These are phyloP conservation scores for Ceratobasidium sp. DNA, from an alignment of 1,284 basidiomycete genomes.

Conservation along the genomic window DNA sequence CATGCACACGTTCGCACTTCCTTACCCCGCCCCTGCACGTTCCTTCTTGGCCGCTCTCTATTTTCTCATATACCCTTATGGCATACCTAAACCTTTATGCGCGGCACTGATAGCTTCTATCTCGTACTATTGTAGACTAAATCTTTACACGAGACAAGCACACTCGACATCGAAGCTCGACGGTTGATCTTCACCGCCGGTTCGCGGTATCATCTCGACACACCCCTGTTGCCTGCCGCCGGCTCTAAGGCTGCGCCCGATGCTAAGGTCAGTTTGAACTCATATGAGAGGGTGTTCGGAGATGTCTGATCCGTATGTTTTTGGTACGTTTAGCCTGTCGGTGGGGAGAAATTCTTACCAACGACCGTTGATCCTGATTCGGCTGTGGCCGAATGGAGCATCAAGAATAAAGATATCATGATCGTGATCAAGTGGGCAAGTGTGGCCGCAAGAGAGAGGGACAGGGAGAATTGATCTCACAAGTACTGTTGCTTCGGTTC, in stretches of 20 bases:
- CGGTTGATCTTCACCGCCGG: slow-evolving; percentile 34
- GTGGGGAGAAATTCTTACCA: slow-evolving; percentile 27
- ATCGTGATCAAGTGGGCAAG: slow-evolving; percentile 39
- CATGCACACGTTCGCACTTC: slow-evolving; percentile 7
- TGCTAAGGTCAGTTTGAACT: slow-evolving; percentile 4
- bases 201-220: slow-evolving; percentile 43
- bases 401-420: slow-evolving; percentile 24
- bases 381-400: slow-evolving; percentile 37
- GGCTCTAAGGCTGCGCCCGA: background rate
- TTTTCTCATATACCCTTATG: slow-evolving; percentile 10
- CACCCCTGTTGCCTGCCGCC: slow-evolving; percentile 38
- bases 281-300: background rate
- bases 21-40: background rate
- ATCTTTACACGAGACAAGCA: slow-evolving; percentile 14
- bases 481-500: background rate
- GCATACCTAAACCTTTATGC: background rate
- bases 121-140: slow-evolving; percentile 10
- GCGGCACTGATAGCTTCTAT: background rate
- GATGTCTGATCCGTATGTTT: background rate
- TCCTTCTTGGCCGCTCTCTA: background rate
- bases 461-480: background rate
- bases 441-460: slow-evolving; percentile 22
- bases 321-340: slow-evolving; percentile 14
- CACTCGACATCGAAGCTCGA: slow-evolving; percentile 40
- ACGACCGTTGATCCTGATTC: slow-evolving; percentile 41